Percentiles rank a stretch among this genome's conserved stretches.
Conservation (phyloP, 176 grass and related monocot genomes). For the Sorghum bicolor region Sorghum_bicolor_NCBIv3 NC_012870.2:12711501-12712000, state of each 20-base stretch:
- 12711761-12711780: slow-evolving; percentile 89
- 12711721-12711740: slow-evolving; percentile 47
- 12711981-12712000: slow-evolving; percentile 71
- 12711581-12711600: slow-evolving; percentile 67
- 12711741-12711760: slow-evolving; percentile 78
- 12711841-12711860: slow-evolving; percentile 38
- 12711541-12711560: slow-evolving; percentile 85
- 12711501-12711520: slow-evolving; percentile 82
- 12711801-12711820: slow-evolving; percentile 77
- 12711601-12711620: slow-evolving; percentile 90
- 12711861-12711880: slow-evolving; percentile 55
- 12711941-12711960: slow-evolving; percentile 97
- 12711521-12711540: slow-evolving; percentile 89
- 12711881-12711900: slow-evolving; percentile 70
- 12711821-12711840: slow-evolving; percentile 58
- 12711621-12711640: slow-evolving; percentile 75
- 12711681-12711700: slow-evolving; percentile 65
- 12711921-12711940: slow-evolving; percentile 91
- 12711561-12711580: slow-evolving; percentile 91
- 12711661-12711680: slow-evolving; percentile 52
- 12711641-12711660: slow-evolving; percentile 64
- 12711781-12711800: slow-evolving; percentile 69
- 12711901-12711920: slow-evolving; percentile 87
- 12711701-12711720: slow-evolving; percentile 78
- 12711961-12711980: slow-evolving; percentile 68